A percentile compares a stretch with the other conserved stretches of the same genome.
Evolutionary conservation across 192 early-diverging fungal genomes (phyloP).

Genomic region (Podila epicladia): DNA sequence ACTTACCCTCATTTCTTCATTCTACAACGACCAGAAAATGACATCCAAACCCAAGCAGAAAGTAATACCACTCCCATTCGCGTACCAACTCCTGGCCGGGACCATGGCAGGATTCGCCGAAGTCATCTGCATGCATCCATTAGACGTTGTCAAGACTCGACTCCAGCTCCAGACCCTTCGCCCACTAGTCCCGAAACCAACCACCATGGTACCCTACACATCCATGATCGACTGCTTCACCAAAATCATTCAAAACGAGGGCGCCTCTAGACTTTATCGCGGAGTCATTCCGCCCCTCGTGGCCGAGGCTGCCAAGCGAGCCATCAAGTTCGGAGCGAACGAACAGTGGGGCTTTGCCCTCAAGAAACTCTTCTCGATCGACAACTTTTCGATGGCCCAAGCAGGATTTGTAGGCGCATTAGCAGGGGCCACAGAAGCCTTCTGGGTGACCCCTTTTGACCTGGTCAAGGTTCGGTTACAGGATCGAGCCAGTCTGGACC

Average conservation of each 20-base stretch:
- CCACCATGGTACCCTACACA: constrained; percentile 76
- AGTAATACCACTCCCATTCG: constrained; percentile 66
- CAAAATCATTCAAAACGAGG: constrained; percentile 90
- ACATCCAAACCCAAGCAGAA: neutral
- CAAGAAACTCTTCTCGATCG: constrained; percentile 76
- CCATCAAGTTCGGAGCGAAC: constrained; percentile 94
- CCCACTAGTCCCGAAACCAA: neutral
- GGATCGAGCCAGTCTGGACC: constrained; percentile 68
- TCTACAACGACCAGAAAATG: neutral
- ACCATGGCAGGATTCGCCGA: constrained; percentile 84
- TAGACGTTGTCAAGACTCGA: constrained; percentile 94
- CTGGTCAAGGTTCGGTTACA: constrained; percentile 94
- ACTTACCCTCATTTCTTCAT: no score
- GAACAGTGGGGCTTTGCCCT: constrained; percentile 76
- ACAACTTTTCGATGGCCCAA: constrained; percentile 74
- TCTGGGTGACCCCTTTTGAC: constrained; percentile 87
- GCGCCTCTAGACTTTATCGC: constrained; percentile 72
- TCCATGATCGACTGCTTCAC: constrained; percentile 87
- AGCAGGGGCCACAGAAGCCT: constrained; percentile 89
- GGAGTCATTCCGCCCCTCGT: constrained; percentile 91
- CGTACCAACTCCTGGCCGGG: constrained; percentile 75
- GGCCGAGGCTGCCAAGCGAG: constrained; percentile 92
- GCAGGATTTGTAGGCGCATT: constrained; percentile 86
- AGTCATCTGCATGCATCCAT: constrained; percentile 89
- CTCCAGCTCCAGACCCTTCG: constrained; percentile 70